Evolutionary conservation across 176 grass and related monocot genomes (phyloP).

Genomic region (Ampelocalamus luodianensis): DNA sequence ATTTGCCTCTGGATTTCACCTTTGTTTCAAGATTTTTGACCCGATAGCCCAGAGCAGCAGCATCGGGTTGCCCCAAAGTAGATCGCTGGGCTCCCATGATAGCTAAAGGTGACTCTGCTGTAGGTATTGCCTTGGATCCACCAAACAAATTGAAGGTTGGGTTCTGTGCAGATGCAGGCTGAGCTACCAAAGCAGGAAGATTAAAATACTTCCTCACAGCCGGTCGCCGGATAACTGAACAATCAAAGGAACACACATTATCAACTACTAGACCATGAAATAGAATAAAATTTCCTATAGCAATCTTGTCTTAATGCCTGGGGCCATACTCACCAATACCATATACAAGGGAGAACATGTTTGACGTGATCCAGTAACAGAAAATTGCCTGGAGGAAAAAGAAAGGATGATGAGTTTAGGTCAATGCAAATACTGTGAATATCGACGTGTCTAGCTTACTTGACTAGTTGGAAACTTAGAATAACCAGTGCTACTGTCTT

Average conservation of each 20-base stretch:
- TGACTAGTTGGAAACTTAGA: neutral
- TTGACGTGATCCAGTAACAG: slow-evolving; percentile 95
- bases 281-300: slow-evolving; percentile 19
- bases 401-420: slow-evolving; percentile 32
- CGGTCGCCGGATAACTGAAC: slow-evolving; percentile 58
- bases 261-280: slow-evolving; percentile 18
- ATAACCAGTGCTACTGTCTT: neutral
- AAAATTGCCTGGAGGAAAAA: slow-evolving; percentile 69
- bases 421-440: slow-evolving; percentile 32
- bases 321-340: slow-evolving; percentile 71
- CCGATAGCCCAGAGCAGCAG: slow-evolving; percentile 69
- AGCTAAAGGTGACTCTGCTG: slow-evolving; percentile 43
- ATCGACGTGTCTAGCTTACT: slow-evolving; percentile 11
- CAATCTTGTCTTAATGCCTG: slow-evolving; percentile 9
- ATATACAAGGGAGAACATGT: slow-evolving; percentile 66
- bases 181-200: slow-evolving; percentile 59
- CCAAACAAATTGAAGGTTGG: slow-evolving; percentile 59
- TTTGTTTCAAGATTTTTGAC: slow-evolving; percentile 85
- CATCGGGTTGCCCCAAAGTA: slow-evolving; percentile 59
- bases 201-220: slow-evolving; percentile 64
- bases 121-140: slow-evolving; percentile 58
- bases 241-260: slow-evolving; percentile 3
- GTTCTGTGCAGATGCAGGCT: slow-evolving; percentile 33
- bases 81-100: slow-evolving; percentile 34
- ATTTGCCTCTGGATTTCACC: slow-evolving; percentile 75